phyloP scores from a whole-genome alignment of 768 basidiomycete genomes.

The Holtermanniella nyarrowii region DNA sequence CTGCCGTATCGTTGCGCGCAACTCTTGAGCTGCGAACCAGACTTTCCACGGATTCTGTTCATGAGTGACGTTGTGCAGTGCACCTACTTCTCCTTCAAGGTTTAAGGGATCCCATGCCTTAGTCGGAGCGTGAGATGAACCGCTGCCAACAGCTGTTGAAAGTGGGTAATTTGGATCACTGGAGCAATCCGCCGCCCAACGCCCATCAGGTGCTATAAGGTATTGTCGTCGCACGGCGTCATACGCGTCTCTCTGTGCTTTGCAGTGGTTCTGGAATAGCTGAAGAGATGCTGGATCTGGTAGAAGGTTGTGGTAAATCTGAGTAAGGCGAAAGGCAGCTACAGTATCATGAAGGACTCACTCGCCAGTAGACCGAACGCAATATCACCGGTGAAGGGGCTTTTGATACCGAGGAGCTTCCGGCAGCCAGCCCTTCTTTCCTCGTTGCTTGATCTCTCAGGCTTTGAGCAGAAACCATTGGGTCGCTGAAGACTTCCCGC shows the following conservation, averaged over 20 bases:
- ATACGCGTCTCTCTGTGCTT: constrained; percentile 16
- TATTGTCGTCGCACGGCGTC: constrained; percentile 24
- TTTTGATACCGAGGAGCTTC: neutral
- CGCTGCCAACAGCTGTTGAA: neutral
- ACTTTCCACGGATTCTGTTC: constrained; percentile 83
- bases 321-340: neutral
- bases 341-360: constrained; percentile 10
- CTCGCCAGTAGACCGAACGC: constrained; percentile 36
- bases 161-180: constrained; percentile 5
- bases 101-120: constrained; percentile 37
- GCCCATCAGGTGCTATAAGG: constrained; percentile 36
- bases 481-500: constrained; percentile 22
- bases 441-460: constrained; percentile 17
- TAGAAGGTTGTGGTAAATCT: too few relatives aligned
- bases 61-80: neutral
- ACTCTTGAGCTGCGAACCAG: constrained; percentile 82
- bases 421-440: constrained; percentile 20
- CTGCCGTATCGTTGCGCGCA: constrained; percentile 78
- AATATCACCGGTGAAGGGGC: constrained; percentile 20
- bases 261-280: constrained; percentile 15
- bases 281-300: constrained; percentile 22
- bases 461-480: constrained; percentile 18
- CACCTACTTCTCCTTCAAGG: constrained; percentile 21
- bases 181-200: constrained; percentile 39
- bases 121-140: neutral